Base-by-base conservation (phyloP, 176 grass and related monocot genomes). In the Musa acuminata region DNA sequence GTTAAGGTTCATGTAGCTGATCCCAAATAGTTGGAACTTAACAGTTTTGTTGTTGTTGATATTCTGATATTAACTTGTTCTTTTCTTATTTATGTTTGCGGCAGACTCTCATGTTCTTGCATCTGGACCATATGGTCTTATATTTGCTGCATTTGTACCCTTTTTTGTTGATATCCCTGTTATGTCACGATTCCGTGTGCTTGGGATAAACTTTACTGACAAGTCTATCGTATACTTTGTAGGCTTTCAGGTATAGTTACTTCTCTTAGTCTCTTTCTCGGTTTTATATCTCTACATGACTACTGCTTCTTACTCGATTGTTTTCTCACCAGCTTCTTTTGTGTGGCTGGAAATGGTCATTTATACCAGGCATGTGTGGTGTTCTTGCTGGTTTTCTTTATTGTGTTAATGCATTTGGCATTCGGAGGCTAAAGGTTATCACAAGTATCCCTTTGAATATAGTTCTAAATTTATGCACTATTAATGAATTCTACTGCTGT, bases 221-320 rank as follows among this genome's bases (percentile, higher is more conserved):
- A 99, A 99, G 78, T 94, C 90, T 43, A 88, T 90, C 79, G 86
- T 94, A 83, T 99, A 99, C 80, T 69, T 94, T 73, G 90, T 86
- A 71, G 90, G 95, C 52, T 81, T 99, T 77, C 95, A 99, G 95
- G 95, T 72, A 48, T 35, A 54, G 74, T 27, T 60, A 77, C 69
- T 77, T 48, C 83, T 13, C 16, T 43, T 43, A 43, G 35, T 2
- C 53, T 58, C 54, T 84, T 80, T 73, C 17, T 14, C 12, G 77
- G 66, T 60, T 52, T 17, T 79, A 35, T 75, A 72, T 69, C 58
- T 67, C 53, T 2, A 8, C 35, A 43, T 13, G 43, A 11, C 25
- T 23, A 52, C 35, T 51, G 58, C 1, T 19, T 9, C 72, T 74
- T 73, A 64, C 29, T 49, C 26, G 52, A 78, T 72, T 73, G 51